phyloP scores from a whole-genome alignment of 2,329 filamentous ascomycete species.

The Colletotrichum endophyticum region DNA sequence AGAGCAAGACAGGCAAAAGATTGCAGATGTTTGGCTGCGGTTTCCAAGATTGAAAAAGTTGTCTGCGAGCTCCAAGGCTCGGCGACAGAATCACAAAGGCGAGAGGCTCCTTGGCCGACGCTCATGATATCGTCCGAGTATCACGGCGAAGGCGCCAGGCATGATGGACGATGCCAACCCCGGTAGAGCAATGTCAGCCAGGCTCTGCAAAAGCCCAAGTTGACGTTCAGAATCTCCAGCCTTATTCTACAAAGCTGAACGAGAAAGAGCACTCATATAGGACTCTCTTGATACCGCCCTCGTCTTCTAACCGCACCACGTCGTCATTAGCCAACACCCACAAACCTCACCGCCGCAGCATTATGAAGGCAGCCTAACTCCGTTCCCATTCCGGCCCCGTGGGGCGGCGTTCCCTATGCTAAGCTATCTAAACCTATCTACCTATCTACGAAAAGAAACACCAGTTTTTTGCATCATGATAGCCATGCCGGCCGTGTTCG shows the following conservation, averaged over 20 bases:
- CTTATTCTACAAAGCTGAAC: no score
- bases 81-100: background rate
- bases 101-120: background rate
- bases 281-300: background rate
- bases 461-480: conserved; percentile 15
- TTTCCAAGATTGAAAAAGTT: background rate
- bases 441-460: conserved; percentile 13
- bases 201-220: background rate
- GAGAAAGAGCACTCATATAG: no score
- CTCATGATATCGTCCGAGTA: background rate
- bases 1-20: background rate
- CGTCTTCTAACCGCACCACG: background rate
- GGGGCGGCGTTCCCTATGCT: conserved; percentile 16
- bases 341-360: background rate
- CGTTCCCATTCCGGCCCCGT: background rate
- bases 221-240: background rate
- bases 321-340: background rate
- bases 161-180: background rate
- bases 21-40: background rate
- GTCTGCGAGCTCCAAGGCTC: background rate
- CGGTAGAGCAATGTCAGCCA: background rate
- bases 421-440: conserved; percentile 22
- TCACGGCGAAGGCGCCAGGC: background rate
- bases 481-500: background rate
- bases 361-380: background rate